Base-by-base conservation (phyloP, 495 filamentous ascomycete genomes). In the Talaromyces adpressus region DNA sequence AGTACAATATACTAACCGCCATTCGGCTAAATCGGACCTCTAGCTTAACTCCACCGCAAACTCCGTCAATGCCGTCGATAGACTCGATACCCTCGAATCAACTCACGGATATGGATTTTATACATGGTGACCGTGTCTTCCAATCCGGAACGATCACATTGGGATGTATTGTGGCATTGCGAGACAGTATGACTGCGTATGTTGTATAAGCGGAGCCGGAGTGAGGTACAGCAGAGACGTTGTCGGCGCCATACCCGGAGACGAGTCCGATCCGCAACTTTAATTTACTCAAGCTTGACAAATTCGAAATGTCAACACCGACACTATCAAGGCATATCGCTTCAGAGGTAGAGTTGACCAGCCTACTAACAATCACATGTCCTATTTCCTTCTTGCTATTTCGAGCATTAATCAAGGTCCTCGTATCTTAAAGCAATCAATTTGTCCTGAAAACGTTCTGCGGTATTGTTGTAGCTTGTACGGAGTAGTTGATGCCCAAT, bases 21-120 rank as follows among this genome's bases (percentile, higher is more conserved):
- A 22, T 14, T 14, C 52, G 52, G 52, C 22, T 56, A 56, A 56
- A 56, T 56, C 52, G 52, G 52, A 56, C 20, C 52, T 27, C 52
- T n/a, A 20, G 52, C 52, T 39, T 59, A 59, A 59, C 29, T 39
- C 57, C 57, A 59, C 32, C 57, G 57, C 29, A 39, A 59, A 59
- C 29, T 59, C 57, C 57, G 57, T 49, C 41, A 1, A 1, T 27
- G 25, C 25, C 25, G 25, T 27, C 25, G n/a, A n/a, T n/a, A n/a
- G n/a, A n/a, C n/a, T 27, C 25, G 25, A 27, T 27, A 27, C 25
- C 2, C 27, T 27, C 27, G 27, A 27, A 27, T 27, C 27, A 27
- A 27, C 5, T 25, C 25, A 25, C 25, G 3, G 25, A 25, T 3
- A 25, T 25, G 2, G 25, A 25, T 2, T 25, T 3, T 27, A 27